A percentile compares a stretch with the other conserved stretches of the same genome.
phyloP scores from a whole-genome alignment of 371 early-diverging fungal genomes.

The Mortierella sp. region DNA sequence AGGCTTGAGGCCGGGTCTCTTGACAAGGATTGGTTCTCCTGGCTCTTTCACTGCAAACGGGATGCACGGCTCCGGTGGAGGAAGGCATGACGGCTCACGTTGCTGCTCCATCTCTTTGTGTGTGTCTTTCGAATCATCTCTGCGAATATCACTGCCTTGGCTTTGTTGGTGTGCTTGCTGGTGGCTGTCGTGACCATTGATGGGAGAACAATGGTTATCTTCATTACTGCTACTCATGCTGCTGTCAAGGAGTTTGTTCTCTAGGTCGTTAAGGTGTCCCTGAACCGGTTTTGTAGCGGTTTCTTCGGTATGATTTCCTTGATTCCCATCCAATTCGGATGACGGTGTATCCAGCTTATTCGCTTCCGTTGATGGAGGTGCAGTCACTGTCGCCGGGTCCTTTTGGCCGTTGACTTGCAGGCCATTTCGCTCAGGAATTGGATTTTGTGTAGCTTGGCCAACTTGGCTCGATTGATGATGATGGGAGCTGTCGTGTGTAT shows the following conservation, averaged over 20 bases:
- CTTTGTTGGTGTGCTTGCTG: constrained; percentile 25
- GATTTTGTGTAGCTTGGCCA: constrained; percentile 13
- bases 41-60: constrained; percentile 48
- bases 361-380: neutral
- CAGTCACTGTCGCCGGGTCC: neutral
- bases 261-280: constrained; percentile 25
- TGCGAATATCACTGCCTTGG: constrained; percentile 8
- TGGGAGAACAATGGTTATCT: constrained; percentile 17
- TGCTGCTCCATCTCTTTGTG: constrained; percentile 13
- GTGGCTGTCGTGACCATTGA: constrained; percentile 27
- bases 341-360: neutral
- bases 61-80: constrained; percentile 42
- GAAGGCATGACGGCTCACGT: constrained; percentile 14
- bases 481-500: constrained; percentile 21
- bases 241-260: constrained; percentile 24
- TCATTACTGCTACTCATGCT: constrained; percentile 23
- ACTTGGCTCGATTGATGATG: constrained; percentile 15
- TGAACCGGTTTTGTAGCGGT: constrained; percentile 44
- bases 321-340: neutral
- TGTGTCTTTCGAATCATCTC: constrained; percentile 15
- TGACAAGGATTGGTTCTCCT: constrained; percentile 40
- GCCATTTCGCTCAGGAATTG: constrained; percentile 4
- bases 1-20: constrained; percentile 21
- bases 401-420: constrained; percentile 1
- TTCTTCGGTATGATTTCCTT: constrained; percentile 34